phyloP scores from a whole-genome alignment of 805 yeast species.

The Metschnikowia matae region DNA sequence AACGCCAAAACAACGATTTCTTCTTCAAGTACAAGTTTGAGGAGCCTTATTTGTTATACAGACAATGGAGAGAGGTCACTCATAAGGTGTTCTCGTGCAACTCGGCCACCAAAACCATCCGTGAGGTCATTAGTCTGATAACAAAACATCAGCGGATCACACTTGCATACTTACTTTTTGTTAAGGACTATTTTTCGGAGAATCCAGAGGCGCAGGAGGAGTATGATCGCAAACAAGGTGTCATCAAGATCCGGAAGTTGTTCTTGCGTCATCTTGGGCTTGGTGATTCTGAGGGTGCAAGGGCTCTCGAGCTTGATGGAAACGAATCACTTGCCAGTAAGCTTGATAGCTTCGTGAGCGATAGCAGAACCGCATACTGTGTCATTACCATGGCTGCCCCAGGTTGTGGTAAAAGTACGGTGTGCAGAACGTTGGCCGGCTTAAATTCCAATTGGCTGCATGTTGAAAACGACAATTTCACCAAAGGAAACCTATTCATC shows the following conservation, averaged over 20 bases:
- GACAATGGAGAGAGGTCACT: conserved; percentile 88
- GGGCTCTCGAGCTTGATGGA: conserved; percentile 49
- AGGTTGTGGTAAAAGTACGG: conserved; percentile 94
- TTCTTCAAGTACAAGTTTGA: conserved; percentile 94
- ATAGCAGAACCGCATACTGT: conserved; percentile 43
- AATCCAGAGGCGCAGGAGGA: conserved; percentile 45
- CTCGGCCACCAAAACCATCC: conserved; percentile 18
- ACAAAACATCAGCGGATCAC: conserved; percentile 55
- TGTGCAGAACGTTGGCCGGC: conserved; percentile 53
- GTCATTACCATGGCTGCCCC: conserved; percentile 83
- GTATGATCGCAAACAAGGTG: conserved; percentile 60
- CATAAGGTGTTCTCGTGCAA: conserved; percentile 45
- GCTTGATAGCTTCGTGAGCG: conserved; percentile 11
- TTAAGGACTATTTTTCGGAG: conserved; percentile 48
- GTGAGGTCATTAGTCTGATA: conserved; percentile 28
- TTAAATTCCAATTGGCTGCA: conserved; percentile 66
- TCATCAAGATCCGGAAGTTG: conserved; percentile 64
- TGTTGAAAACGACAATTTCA: conserved; percentile 76
- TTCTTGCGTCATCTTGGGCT: conserved; percentile 53
- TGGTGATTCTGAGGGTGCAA: conserved; percentile 49
- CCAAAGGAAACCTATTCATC: conserved; percentile 46
- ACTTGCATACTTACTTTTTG: conserved; percentile 65
- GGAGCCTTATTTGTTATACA: conserved; percentile 87
- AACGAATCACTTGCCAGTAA: conserved; percentile 19
- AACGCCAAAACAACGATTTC: conserved; percentile 41